Evolutionary conservation across 345 rosid species (phyloP), one percentile per base, ranked within the genome.

Genomic region (Jatropha curcas): DNA sequence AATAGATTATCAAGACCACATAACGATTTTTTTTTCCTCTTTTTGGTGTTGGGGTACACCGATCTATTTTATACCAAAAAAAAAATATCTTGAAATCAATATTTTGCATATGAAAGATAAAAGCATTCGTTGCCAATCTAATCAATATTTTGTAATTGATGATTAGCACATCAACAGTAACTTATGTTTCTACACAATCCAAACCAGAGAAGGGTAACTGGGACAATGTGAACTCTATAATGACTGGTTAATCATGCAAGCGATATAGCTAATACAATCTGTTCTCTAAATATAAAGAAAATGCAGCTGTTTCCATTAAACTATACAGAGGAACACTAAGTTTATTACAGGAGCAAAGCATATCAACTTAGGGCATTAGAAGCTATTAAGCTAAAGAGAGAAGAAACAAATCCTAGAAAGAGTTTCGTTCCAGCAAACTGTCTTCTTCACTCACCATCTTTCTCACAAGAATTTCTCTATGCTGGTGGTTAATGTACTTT

Each of bases 391-490:
- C 67, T 34, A 53, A 66, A 34, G 4, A 43, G 10, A 11, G 14
- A 25, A 60, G 13, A 68, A 71, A 63, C 53, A 55, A 45, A 57
- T 39, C n/a, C 59, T 37, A 50, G 34, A 52, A 69, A 30, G n/a
- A 43, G 75, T 71, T 39, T 2, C 55, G 33, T 48, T 50, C 67
- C 53, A 59, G 56, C 30, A 37, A n/a, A 48, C 24, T 58, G 77
- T 56, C 30, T 57, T 30, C 41, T 65, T 57, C 39, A 37, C 64
- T 74, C 63, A 52, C 72, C 69, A 30, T 33, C 31, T 73, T 68
- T 71, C n/a, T n/a, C n/a, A 84, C 77, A 85, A 71, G 78, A 80
- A 85, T 34, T 85, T 85, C 71, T 85, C 88, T 28, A 85, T 74
- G 43, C 83, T 76, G 59, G 67, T 65, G 52, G 80, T 78, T 37